phyloP scores from a whole-genome alignment of 345 rosid genomes.

The Dovyalis caffra region DNA sequence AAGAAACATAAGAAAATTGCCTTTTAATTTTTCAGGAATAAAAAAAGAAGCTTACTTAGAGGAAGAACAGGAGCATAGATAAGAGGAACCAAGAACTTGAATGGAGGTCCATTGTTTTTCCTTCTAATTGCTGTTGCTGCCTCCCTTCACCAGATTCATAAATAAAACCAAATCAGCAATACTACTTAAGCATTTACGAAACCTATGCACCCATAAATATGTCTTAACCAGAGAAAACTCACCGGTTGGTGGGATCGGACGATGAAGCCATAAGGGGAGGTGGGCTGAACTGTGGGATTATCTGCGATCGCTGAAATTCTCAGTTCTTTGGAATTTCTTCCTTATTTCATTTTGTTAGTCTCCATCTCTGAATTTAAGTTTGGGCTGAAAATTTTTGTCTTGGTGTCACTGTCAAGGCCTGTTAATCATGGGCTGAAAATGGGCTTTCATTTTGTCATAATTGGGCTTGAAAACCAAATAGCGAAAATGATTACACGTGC shows the following conservation, averaged over 20 bases:
- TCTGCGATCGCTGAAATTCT: too few relatives aligned
- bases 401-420: too few relatives aligned
- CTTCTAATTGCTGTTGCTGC: constrained; percentile 37
- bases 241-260: constrained; percentile 28
- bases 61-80: constrained; percentile 93
- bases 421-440: too few relatives aligned
- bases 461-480: too few relatives aligned
- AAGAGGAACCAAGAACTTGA: constrained; percentile 80
- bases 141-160: constrained; percentile 18
- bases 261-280: constrained; percentile 25
- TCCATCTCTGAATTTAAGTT: too few relatives aligned
- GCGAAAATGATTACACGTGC: too few relatives aligned
- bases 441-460: too few relatives aligned
- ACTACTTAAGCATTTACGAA: background rate
- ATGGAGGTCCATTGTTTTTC: constrained; percentile 53
- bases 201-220: background rate
- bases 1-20: background rate
- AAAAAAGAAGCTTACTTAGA: constrained; percentile 44
- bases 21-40: too few relatives aligned
- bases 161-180: background rate
- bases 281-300: too few relatives aligned
- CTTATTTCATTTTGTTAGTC: too few relatives aligned
- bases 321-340: too few relatives aligned
- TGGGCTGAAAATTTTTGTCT: too few relatives aligned
- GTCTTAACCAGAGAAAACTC: constrained; percentile 10